Conservation (phyloP, 768 basidiomycete species). For the Pseudohyphozyma bogoriensis region DNA sequence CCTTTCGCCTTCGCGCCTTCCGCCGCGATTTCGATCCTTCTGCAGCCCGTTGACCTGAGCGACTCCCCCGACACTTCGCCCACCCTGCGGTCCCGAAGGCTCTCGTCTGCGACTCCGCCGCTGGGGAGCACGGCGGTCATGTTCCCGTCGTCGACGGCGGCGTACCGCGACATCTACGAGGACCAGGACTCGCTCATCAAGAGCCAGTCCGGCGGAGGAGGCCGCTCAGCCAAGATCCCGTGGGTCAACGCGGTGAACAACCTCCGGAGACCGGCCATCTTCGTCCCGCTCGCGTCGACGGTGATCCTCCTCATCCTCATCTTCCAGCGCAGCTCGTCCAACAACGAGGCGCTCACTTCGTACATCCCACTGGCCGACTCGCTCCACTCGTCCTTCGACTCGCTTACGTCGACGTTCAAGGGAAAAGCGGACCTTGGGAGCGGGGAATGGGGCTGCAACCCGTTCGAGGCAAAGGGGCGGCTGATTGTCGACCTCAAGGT, state of each 20-base stretch:
- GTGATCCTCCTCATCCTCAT: neutral
- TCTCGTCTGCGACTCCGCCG: neutral
- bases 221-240: neutral
- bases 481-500: constrained; percentile 6
- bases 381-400: constrained; percentile 4
- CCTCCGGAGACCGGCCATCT: constrained; percentile 2
- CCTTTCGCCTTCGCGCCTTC: too few relatives aligned
- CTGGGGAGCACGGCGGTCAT: neutral
- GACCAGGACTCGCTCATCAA: too few relatives aligned
- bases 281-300: neutral
- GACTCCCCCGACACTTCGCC: too few relatives aligned
- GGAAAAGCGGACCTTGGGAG: neutral
- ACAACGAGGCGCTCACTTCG: too few relatives aligned
- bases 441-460: constrained; percentile 18
- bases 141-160: neutral
- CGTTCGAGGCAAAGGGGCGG: constrained; percentile 21
- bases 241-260: neutral
- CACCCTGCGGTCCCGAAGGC: neutral
- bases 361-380: constrained; percentile 3
- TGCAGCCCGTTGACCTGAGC: too few relatives aligned
- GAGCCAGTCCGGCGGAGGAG: too few relatives aligned
- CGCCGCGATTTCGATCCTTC: too few relatives aligned
- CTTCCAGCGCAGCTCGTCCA: neutral
- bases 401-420: neutral
- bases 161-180: neutral